Base-by-base conservation (phyloP, 495 filamentous ascomycete species). In the Echria macrotheca region DNA sequence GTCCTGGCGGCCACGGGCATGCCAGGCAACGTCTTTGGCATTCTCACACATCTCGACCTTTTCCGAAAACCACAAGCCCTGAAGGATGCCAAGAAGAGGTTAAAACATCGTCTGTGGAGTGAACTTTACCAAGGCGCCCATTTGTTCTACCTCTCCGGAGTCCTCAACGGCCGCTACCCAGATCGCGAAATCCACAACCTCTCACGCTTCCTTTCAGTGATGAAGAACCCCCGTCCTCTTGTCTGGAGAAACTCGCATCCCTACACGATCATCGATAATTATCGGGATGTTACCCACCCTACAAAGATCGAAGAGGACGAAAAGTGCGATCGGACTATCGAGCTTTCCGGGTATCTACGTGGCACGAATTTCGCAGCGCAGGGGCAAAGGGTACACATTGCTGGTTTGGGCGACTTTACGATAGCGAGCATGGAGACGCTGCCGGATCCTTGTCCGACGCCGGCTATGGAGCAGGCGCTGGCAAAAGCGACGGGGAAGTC, bases 241-340 rank as follows among this genome's bases (percentile, higher is more conserved):
- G 74, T 96, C n/a, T 98, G 93, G 93, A 81, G 94, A 42, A 96
- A 97, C 58, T 83, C 87, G 1, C 93, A 98, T 70, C 90, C 90
- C 18, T 98, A 98, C 64, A 81, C 86, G 44, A 69, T 98, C 39
- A 89, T 90, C 35, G 93, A 98, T 70, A 86, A 91, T 49, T 91
- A 95, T 65, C 78, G 94, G 48, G 93, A 98, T 61, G 76, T 97
- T 54, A 98, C 93, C 2, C 89, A 95, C 17, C 93, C 93, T 2
- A 91, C 88, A 5, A 76, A 84, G 50, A 82, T 96, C 47, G 93
- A 97, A 64, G 80, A 87, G 54, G 78, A 96, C 59, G 73, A 81
- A 22, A 95, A 89, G 54, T 93, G 88, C 52, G 93, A 97, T 67
- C 81, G 93, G 23, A 89, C 86, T 1, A 75, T 98, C 29, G 89